Conservation (phyloP, 2,329 filamentous ascomycete genomes). For the Aspergillus awamori region DNA sequence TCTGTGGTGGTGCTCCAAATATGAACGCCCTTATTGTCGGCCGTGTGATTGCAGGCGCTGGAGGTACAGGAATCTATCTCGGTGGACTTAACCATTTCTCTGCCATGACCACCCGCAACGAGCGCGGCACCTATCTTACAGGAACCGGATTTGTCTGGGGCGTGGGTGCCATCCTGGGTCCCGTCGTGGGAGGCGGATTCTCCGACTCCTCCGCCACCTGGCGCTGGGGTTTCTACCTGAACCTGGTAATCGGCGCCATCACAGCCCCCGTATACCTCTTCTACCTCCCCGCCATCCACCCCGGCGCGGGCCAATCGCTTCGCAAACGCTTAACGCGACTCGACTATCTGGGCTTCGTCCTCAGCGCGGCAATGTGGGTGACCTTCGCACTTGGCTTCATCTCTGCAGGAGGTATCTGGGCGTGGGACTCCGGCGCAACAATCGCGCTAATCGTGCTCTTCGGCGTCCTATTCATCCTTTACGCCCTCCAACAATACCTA, state of each 20-base stretch:
- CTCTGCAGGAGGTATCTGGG: conserved; percentile 55
- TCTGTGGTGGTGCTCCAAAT: conserved; percentile 48
- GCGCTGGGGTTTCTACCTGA: conserved; percentile 59
- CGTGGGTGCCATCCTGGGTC: conserved; percentile 17
- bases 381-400: conserved; percentile 52
- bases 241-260: conserved; percentile 53
- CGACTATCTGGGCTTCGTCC: conserved; percentile 52
- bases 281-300: conserved; percentile 39
- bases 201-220: conserved; percentile 24
- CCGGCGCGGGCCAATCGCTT: conserved; percentile 26
- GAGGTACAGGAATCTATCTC: conserved; percentile 35
- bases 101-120: background rate
- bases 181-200: conserved; percentile 10
- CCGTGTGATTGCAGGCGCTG: conserved; percentile 34
- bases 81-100: conserved; percentile 13
- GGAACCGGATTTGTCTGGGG: conserved; percentile 11
- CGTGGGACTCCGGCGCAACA: conserved; percentile 47
- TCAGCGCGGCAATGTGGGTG: conserved; percentile 48
- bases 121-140: conserved; percentile 7
- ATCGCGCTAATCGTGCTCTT: conserved; percentile 35
- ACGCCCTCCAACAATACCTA: conserved; percentile 50
- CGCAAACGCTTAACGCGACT: conserved; percentile 36
- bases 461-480: conserved; percentile 48
- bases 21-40: conserved; percentile 53
- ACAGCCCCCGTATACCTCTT: conserved; percentile 51